A percentile compares a stretch with the other conserved stretches of the same genome.
Evolutionary conservation across 2,329 filamentous ascomycete species (phyloP).

Genomic region (Coniochaeta pulveracea): DNA sequence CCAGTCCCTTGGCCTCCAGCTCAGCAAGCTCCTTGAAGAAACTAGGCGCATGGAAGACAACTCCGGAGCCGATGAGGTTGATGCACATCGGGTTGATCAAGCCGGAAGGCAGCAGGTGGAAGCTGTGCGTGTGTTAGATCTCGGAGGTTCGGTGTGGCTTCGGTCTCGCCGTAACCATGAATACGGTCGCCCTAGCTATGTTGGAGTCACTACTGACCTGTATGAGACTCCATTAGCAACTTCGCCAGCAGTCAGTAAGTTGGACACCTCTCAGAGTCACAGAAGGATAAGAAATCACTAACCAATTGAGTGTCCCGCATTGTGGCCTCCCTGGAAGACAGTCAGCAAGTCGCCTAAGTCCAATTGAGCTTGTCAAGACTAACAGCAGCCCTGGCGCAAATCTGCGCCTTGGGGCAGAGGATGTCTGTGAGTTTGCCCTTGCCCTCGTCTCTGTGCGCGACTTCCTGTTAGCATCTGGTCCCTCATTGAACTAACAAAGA

Average conservation of each 20-base stretch:
- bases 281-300: conserved; percentile 5
- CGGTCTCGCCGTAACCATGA: too few relatives aligned
- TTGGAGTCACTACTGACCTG: conserved; percentile 6
- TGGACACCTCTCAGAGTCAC: conserved; percentile 2
- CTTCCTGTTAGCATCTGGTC: conserved; percentile 4
- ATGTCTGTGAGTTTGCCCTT: conserved; percentile 46
- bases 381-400: conserved; percentile 43
- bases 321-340: conserved; percentile 37
- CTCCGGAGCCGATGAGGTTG: conserved; percentile 63
- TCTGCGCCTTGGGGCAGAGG: conserved; percentile 35
- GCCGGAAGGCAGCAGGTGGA: conserved; percentile 56
- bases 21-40: conserved; percentile 53
- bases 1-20: conserved; percentile 45
- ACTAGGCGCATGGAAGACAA: conserved; percentile 48
- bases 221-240: conserved; percentile 23
- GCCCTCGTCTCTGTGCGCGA: conserved; percentile 14
- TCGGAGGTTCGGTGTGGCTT: too few relatives aligned
- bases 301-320: conserved; percentile 41
- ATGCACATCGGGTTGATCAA: conserved; percentile 59
- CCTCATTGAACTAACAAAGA: neutral
- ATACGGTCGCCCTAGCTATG: too few relatives aligned
- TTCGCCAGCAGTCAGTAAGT: conserved; percentile 10
- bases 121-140: conserved; percentile 25
- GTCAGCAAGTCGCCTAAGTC: neutral
- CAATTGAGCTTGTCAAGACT: neutral